Evolutionary conservation across 2,329 filamentous ascomycete genomes (phyloP).

Genomic region (Verticillium albo-atrum): DNA sequence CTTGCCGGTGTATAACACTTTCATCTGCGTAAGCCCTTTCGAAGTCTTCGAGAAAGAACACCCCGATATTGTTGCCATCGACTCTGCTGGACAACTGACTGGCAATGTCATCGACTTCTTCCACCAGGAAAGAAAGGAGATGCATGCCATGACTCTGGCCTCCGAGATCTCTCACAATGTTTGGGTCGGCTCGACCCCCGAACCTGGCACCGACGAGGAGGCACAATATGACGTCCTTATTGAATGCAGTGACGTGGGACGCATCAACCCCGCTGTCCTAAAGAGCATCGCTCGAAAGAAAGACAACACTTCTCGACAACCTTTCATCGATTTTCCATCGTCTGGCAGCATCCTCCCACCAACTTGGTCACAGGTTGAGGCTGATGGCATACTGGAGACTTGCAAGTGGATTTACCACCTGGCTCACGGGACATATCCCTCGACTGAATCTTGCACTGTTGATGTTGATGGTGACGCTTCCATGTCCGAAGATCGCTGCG

Average conservation of each 20-base stretch:
- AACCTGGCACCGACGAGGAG: conserved; percentile 55
- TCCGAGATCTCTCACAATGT: conserved; percentile 88
- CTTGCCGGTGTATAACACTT: conserved; percentile 75
- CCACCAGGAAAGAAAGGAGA: conserved; percentile 82
- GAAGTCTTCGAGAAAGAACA: conserved; percentile 66
- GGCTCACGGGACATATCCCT: conserved; percentile 57
- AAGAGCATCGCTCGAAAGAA: conserved; percentile 50
- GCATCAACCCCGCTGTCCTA: conserved; percentile 66
- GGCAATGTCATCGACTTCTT: conserved; percentile 84
- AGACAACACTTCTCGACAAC: conserved; percentile 19
- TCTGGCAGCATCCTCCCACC: conserved; percentile 89
- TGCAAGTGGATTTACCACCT: conserved; percentile 88
- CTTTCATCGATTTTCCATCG: conserved; percentile 75
- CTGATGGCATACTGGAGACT: conserved; percentile 78
- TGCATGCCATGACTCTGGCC: conserved; percentile 88
- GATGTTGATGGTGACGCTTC: conserved; percentile 51
- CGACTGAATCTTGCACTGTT: conserved; percentile 8
- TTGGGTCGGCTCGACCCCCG: conserved; percentile 83
- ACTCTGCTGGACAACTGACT: conserved; percentile 66
- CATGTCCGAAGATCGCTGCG: conserved; percentile 34
- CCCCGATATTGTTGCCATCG: conserved; percentile 68
- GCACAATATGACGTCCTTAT: conserved; percentile 77
- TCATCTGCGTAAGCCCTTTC: conserved; percentile 65
- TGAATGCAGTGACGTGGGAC: conserved; percentile 82
- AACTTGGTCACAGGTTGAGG: conserved; percentile 76